Evolutionary conservation across 2,329 filamentous ascomycete species (phyloP).

Genomic region (Ustilaginoidea virens): DNA sequence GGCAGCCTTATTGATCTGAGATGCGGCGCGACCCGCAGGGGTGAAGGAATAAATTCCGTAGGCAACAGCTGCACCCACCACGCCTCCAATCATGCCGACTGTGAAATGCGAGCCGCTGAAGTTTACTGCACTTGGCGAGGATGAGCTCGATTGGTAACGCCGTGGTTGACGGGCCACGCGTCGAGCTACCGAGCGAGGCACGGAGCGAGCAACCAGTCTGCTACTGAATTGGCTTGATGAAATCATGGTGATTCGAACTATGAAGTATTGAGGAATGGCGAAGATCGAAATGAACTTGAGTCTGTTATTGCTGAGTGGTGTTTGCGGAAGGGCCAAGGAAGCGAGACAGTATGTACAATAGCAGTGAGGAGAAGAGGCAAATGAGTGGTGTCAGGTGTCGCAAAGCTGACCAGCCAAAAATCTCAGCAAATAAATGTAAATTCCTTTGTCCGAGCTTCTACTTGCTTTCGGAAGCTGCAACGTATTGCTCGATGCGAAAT

Average conservation of each 20-base stretch:
- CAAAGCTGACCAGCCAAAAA: no score
- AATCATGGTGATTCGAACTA: slow-evolving; percentile 18
- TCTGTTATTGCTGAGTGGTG: no score
- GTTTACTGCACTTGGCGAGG: slow-evolving; percentile 9
- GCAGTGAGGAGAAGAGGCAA: no score
- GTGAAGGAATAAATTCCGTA: slow-evolving; percentile 29
- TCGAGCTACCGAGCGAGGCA: slow-evolving; percentile 10
- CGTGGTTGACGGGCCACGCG: slow-evolving; percentile 11
- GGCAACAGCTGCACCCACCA: slow-evolving; percentile 25
- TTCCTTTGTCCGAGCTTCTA: no score
- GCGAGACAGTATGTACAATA: no score
- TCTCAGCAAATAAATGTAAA: no score
- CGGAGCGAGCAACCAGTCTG: slow-evolving; percentile 10
- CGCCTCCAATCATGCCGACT: slow-evolving; percentile 27
- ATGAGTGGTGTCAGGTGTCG: no score
- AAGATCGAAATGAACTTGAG: no score
- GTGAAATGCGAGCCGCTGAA: slow-evolving; percentile 18
- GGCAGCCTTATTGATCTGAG: slow-evolving; percentile 29
- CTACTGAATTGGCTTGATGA: slow-evolving; percentile 14
- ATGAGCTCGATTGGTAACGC: slow-evolving; percentile 27
- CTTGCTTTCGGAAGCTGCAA: no score
- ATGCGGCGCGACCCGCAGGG: slow-evolving; percentile 23
- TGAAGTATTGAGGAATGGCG: no score
- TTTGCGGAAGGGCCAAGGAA: no score
- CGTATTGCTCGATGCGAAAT: slow-evolving; percentile 1